Percentiles rank a stretch among this genome's conserved stretches.
These are phyloP conservation scores for Candida dajiaensis DNA, from an alignment of 805 yeast genomes.

Conservation along the genomic window DNA sequence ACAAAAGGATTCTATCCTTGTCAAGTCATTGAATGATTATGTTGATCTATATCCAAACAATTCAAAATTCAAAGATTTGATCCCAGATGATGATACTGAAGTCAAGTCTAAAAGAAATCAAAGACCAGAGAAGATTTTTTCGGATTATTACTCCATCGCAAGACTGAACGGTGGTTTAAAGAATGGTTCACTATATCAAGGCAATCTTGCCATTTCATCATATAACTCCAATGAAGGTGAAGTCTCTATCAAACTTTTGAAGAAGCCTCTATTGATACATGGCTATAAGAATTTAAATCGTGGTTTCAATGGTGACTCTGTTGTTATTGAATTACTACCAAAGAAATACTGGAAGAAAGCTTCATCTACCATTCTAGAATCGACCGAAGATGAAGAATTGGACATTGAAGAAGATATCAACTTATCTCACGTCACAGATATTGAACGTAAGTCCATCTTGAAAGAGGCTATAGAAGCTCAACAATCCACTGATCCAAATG, in stretches of 20 bases:
- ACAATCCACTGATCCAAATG: constrained; percentile 35
- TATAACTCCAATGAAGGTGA: constrained; percentile 88
- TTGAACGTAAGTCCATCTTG: constrained; percentile 65
- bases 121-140: constrained; percentile 38
- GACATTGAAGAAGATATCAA: constrained; percentile 29
- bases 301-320: constrained; percentile 87
- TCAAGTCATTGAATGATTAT: constrained; percentile 62
- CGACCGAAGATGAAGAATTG: constrained; percentile 39
- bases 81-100: constrained; percentile 50
- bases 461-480: constrained; percentile 71
- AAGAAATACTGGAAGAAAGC: constrained; percentile 85
- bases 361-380: constrained; percentile 68
- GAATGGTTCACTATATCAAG: constrained; percentile 84
- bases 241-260: constrained; percentile 62
- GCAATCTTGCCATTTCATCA: constrained; percentile 70
- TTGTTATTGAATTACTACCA: constrained; percentile 85
- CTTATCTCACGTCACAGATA: constrained; percentile 40
- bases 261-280: constrained; percentile 72
- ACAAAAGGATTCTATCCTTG: constrained; percentile 40
- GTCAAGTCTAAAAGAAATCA: constrained; percentile 18
- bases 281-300: constrained; percentile 87
- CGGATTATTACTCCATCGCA: constrained; percentile 74
- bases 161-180: constrained; percentile 87
- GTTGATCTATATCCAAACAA: constrained; percentile 64
- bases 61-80: constrained; percentile 68